Base-by-base conservation (phyloP, 106 monocot species). In the Narthecium ossifragum region DNA sequence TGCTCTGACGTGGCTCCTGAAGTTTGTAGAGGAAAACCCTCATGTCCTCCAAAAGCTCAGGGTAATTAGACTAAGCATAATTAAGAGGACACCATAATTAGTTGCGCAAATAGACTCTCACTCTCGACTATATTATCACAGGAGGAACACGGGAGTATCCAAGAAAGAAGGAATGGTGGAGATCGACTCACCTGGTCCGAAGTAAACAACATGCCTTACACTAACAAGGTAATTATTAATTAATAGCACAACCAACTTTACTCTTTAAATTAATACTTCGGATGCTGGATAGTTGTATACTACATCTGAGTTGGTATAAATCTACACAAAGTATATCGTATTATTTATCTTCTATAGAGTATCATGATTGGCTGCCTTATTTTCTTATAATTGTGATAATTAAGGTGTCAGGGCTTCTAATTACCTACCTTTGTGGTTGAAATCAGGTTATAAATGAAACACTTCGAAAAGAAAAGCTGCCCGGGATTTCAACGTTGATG, bases 1-100 rank as follows among this genome's bases (percentile, higher is more conserved):
- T 38, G 67, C 55, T 24, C 61, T 74, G 21, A 74, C 74, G 31
- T 74, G 74, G 74, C 40, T 68, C 36, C 36, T 74, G 62, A 74
- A 62, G 45, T 74, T 67, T 30, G 23, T 74, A 4, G 74, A 62
- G 6, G 74, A 74, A 38, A 74, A 74, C 29, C 66, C 66, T 14
- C 48, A 67, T 24, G 61, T 55, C 46, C 56, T 67, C 18, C 46
- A 62, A 25, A 74, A 55, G 3, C 74, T 74, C 38, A 61, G 74
- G 15, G 74, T 74, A 62, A 31, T 36, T 52, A 18, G 28, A 34
- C 33, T 24, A 15, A 25, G 8, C 27, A 34, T n/a, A n/a, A n/a
- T n/a, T n/a, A n/a, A n/a, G n/a, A n/a, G n/a, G n/a, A 55, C 46
- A 12, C 26, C 5, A 4, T 11, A 50, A 3, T 51, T 34, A 47